Evolutionary conservation across 495 filamentous ascomycete genomes (phyloP).

Genomic region (Penicillium bialowiezense): DNA sequence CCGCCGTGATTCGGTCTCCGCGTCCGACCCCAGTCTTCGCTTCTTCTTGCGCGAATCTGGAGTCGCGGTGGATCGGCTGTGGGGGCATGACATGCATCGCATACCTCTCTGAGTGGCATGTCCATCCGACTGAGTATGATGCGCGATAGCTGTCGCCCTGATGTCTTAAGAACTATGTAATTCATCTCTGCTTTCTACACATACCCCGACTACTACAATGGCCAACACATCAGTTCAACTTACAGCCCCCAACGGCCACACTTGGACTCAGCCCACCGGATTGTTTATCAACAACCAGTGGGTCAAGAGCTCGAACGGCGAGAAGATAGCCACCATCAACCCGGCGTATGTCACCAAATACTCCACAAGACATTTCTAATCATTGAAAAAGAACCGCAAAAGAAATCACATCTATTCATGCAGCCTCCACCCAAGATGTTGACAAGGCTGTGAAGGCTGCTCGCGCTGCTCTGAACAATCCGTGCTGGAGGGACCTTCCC

Average conservation of each 20-base stretch:
- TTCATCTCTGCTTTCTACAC: not conserved
- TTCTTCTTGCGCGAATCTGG: conserved; percentile 11
- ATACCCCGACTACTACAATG: conserved; percentile 6
- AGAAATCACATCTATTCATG: conserved; percentile 79
- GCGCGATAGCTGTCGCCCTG: not conserved
- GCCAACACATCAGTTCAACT: conserved; percentile 25
- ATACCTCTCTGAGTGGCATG: not conserved
- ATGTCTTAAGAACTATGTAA: not conserved
- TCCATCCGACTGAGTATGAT: not conserved
- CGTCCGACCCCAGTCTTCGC: not conserved
- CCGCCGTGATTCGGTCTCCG: conserved; percentile 1
- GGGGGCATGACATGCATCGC: not conserved
- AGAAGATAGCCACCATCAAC: conserved; percentile 74
- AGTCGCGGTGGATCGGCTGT: conserved; percentile 5
- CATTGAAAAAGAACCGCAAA: conserved; percentile 58
- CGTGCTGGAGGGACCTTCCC: conserved; percentile 72
- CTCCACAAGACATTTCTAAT: not conserved
- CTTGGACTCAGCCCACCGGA: conserved; percentile 71
- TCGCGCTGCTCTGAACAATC: conserved; percentile 72
- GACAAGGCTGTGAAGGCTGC: conserved; percentile 80
- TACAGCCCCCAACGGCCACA: conserved; percentile 70
- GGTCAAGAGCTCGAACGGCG: conserved; percentile 67
- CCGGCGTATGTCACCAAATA: conserved; percentile 62
- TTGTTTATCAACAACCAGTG: conserved; percentile 96
- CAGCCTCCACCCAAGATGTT: conserved; percentile 76